Conservation (phyloP, 371 early-diverging fungal species). For the Mucor indicus region DNA sequence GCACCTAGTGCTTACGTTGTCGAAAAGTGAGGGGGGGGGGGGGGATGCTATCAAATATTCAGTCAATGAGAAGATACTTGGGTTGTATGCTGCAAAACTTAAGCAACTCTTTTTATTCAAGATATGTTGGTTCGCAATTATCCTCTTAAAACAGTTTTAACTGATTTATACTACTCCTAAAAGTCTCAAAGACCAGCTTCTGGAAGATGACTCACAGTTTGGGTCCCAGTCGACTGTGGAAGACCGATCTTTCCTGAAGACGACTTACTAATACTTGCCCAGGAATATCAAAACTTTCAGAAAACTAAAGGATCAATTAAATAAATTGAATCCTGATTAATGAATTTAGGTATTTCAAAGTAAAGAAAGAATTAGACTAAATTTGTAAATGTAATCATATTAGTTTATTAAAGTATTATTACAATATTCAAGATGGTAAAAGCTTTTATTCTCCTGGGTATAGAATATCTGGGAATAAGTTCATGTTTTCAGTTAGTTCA, state of each 20-base stretch:
- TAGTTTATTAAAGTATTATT: too few species aligned
- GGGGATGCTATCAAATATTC: not conserved
- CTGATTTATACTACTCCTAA: not conserved
- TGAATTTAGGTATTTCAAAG: too few species aligned
- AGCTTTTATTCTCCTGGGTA: constrained; percentile 10
- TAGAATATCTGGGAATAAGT: constrained; percentile 23
- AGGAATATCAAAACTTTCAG: not conserved
- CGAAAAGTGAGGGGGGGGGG: not conserved
- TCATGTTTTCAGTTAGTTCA: constrained; percentile 40
- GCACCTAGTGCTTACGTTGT: constrained; percentile 1
- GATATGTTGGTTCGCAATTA: not conserved
- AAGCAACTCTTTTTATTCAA: not conserved
- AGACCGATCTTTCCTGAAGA: not conserved
- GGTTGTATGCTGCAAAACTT: not conserved
- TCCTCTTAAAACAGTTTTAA: not conserved
- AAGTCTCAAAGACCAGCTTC: not conserved
- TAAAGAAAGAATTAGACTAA: too few species aligned
- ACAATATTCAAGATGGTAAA: too few species aligned
- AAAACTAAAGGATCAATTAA: too few species aligned
- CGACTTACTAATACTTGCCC: not conserved
- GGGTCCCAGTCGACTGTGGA: constrained; percentile 1
- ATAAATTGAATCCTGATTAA: too few species aligned
- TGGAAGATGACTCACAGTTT: constrained; percentile 2
- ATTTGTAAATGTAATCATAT: too few species aligned
- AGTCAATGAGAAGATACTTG: not conserved